Percentiles rank a stretch among this genome's conserved stretches.
phyloP scores from a whole-genome alignment of 805 yeast species.

The Kluyveromyces aestuarii region DNA sequence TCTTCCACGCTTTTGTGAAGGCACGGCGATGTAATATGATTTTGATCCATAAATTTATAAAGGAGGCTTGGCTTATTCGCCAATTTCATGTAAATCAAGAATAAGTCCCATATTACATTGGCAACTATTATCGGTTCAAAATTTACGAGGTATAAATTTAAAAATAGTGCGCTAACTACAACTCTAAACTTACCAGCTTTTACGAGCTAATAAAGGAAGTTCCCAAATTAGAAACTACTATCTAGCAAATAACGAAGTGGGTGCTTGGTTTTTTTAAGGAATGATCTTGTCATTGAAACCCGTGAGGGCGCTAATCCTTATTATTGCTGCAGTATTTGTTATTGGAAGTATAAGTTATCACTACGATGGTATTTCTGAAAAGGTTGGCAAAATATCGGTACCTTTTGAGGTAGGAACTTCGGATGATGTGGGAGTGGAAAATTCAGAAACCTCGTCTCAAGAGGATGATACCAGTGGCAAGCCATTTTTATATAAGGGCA shows the following conservation, averaged over 20 bases:
- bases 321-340: not conserved
- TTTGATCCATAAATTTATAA: not conserved
- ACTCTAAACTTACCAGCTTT: not conserved
- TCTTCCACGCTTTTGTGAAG: not conserved
- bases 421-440: slow-evolving; percentile 3
- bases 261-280: not conserved
- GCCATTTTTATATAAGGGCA: not conserved
- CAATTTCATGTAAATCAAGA: not conserved
- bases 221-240: not conserved
- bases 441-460: not conserved
- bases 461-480: not conserved
- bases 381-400: not conserved
- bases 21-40: not conserved
- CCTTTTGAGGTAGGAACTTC: not conserved
- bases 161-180: no score
- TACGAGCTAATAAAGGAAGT: not conserved
- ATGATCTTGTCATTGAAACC: not conserved
- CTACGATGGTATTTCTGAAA: not conserved
- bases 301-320: not conserved
- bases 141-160: no score
- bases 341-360: not conserved
- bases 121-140: no score
- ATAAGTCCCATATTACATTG: no score
- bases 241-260: not conserved
- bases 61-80: not conserved